A percentile compares a stretch with the other conserved stretches of the same genome.
These are phyloP conservation scores for Kitagawia praeruptora DNA, from an alignment of 129 eudicot genomes.

Conservation along the genomic window DNA sequence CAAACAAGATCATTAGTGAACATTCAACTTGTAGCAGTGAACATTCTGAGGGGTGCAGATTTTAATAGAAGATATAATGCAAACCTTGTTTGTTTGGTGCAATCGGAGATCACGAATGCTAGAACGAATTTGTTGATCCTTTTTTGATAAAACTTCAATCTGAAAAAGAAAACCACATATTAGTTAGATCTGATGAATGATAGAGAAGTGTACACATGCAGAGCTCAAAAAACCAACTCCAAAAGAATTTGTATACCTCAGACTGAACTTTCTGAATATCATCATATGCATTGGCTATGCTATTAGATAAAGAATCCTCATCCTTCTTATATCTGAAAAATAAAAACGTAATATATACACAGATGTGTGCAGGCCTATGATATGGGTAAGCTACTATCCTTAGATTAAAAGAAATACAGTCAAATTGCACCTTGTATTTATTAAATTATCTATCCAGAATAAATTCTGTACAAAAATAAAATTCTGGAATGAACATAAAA, in stretches of 20 bases:
- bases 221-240: slow-evolving; percentile 13
- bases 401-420: background rate
- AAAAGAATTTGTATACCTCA: slow-evolving; percentile 33
- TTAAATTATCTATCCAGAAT: background rate
- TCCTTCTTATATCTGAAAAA: slow-evolving; percentile 47
- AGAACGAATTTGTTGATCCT: slow-evolving; percentile 28
- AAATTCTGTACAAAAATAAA: slow-evolving; percentile 3
- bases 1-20: background rate
- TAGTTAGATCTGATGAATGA: background rate
- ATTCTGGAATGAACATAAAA: slow-evolving; percentile 2
- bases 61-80: background rate
- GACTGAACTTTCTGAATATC: slow-evolving; percentile 29
- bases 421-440: slow-evolving; percentile 5
- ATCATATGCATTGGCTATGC: slow-evolving; percentile 27
- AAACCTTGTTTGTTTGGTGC: slow-evolving; percentile 69
- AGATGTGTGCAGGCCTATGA: background rate
- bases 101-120: slow-evolving; percentile 40
- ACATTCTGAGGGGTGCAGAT: background rate
- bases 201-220: slow-evolving; percentile 11
- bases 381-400: slow-evolving; percentile 13
- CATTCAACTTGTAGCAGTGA: background rate
- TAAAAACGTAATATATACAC: background rate
- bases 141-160: slow-evolving; percentile 46
- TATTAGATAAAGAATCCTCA: slow-evolving; percentile 43
- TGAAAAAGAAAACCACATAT: slow-evolving; percentile 18